Percentiles rank a stretch among this genome's conserved stretches.
These are phyloP conservation scores for Solanum sejunctum DNA, from an alignment of 257 asterid genomes.

Conservation along the genomic window DNA sequence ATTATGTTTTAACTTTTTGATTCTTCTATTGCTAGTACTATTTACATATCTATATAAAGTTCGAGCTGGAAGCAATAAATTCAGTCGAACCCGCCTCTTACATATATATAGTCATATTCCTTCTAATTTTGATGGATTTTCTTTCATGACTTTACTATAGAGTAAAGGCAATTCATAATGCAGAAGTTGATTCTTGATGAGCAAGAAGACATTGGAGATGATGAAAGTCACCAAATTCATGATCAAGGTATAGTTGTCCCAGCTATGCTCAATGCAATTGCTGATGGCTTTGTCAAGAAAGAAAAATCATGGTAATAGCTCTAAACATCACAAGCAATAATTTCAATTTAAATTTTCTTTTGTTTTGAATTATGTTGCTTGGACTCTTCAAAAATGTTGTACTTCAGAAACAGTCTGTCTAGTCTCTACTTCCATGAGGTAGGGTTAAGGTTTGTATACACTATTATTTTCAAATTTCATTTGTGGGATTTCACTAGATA, in stretches of 20 bases:
- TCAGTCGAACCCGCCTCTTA: neutral
- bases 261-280: slow-evolving; percentile 6
- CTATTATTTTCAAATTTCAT: neutral
- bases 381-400: neutral
- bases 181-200: slow-evolving; percentile 18
- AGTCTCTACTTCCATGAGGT: neutral
- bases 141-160: neutral
- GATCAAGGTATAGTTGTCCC: slow-evolving; percentile 29
- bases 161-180: slow-evolving; percentile 7
- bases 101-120: neutral
- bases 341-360: neutral
- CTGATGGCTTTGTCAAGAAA: slow-evolving; percentile 50
- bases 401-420: neutral
- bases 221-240: slow-evolving; percentile 7
- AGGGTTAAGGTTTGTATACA: neutral
- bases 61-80: neutral
- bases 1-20: neutral
- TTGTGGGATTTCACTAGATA: neutral
- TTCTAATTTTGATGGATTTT: neutral
- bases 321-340: neutral
- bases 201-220: slow-evolving; percentile 8
- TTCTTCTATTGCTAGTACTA: too few relatives aligned
- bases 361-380: neutral
- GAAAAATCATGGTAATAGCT: slow-evolving; percentile 59
- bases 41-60: neutral